These are phyloP conservation scores for Penstemon barbatus DNA, from an alignment of 257 asterid genomes.

Conservation along the genomic window DNA sequence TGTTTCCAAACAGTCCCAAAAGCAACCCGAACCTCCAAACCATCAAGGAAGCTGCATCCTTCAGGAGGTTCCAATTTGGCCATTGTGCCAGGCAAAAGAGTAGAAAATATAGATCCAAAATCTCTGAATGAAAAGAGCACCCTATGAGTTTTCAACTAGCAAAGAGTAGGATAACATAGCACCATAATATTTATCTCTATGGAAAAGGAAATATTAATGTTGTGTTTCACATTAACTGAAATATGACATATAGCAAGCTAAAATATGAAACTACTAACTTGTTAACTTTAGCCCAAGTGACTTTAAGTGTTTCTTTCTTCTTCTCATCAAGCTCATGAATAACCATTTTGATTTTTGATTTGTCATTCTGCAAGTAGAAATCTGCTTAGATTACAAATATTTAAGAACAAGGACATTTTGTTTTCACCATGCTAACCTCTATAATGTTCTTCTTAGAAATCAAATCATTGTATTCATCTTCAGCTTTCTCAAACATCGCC, in stretches of 20 bases:
- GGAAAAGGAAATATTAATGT: background rate
- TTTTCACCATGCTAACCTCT: conserved; percentile 58
- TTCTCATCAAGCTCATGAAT: conserved; percentile 99
- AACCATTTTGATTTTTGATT: conserved; percentile 87
- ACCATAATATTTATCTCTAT: background rate
- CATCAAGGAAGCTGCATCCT: conserved; percentile 91
- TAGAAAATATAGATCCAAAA: conserved; percentile 96
- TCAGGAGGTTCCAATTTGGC: conserved; percentile 96
- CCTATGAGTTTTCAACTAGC: conserved; percentile 17
- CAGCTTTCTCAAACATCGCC: conserved; percentile 99
- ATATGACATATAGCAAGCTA: conserved; percentile 6
- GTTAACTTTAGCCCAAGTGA: conserved; percentile 96
- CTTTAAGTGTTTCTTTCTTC: conserved; percentile 90
- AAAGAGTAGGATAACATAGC: conserved; percentile 10
- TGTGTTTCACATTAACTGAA: background rate
- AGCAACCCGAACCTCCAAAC: conserved; percentile 95
- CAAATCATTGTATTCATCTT: conserved; percentile 93
- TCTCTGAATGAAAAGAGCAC: conserved; percentile 58
- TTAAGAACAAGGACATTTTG: conserved; percentile 16
- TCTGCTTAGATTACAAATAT: conserved; percentile 30
- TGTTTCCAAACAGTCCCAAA: conserved; percentile 98
- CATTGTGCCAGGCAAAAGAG: conserved; percentile 93
- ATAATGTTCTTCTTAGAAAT: conserved; percentile 89
- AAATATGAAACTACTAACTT: conserved; percentile 44
- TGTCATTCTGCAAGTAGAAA: conserved; percentile 67